These are phyloP conservation scores for Cercospora sp. DNA, from an alignment of 2,329 filamentous ascomycete species.

Conservation along the genomic window DNA sequence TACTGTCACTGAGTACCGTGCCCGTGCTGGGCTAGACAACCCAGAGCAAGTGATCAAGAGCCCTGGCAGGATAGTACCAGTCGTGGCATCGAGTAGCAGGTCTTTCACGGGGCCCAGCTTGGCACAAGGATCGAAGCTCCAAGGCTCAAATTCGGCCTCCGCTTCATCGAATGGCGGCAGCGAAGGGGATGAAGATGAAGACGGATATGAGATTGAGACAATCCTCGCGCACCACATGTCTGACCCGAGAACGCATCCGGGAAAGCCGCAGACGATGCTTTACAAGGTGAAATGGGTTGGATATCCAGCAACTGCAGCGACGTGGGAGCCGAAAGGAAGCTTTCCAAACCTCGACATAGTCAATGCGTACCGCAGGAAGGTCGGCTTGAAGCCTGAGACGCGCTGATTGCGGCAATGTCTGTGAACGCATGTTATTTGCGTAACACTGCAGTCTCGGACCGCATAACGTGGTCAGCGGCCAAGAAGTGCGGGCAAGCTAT, in stretches of 20 bases:
- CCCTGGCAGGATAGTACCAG: slow-evolving; percentile 1
- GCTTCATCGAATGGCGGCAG: background rate
- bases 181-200: slow-evolving; percentile 16
- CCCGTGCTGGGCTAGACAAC: slow-evolving; percentile 23
- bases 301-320: slow-evolving; percentile 25
- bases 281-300: slow-evolving; percentile 39
- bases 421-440: background rate
- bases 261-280: slow-evolving; percentile 34
- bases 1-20: slow-evolving; percentile 34
- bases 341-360: slow-evolving; percentile 30
- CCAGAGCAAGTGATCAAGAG: slow-evolving; percentile 7
- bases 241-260: slow-evolving; percentile 34
- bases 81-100: slow-evolving; percentile 1
- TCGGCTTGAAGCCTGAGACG: slow-evolving; percentile 15
- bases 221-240: slow-evolving; percentile 34
- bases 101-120: background rate
- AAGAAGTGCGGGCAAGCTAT: slow-evolving; percentile 4
- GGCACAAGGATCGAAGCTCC: background rate
- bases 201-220: slow-evolving; percentile 32
- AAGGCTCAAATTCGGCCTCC: background rate
- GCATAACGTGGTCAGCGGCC: background rate
- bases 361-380: slow-evolving; percentile 27
- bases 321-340: slow-evolving; percentile 33
- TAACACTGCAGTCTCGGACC: background rate
- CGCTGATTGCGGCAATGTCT: background rate